These are phyloP conservation scores for Blastobotrys aristatus DNA, from an alignment of 1,139 yeast species.

Conservation along the genomic window DNA sequence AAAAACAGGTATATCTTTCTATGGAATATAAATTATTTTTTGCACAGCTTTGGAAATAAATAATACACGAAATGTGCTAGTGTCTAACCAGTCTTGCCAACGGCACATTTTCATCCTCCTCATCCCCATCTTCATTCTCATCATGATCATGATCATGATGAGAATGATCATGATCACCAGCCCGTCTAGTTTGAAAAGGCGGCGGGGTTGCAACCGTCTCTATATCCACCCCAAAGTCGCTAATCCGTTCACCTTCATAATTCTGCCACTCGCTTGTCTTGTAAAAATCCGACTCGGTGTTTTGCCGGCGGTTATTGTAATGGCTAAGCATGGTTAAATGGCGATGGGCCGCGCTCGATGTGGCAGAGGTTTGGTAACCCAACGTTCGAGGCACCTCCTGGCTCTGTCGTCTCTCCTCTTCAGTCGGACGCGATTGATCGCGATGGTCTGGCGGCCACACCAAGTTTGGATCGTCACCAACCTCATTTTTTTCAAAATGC, in stretches of 20 bases:
- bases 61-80: background rate
- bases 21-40: background rate
- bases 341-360: background rate
- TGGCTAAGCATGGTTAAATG: background rate
- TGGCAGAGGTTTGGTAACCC: conserved; percentile 6
- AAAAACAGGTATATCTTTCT: conserved; percentile 5
- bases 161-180: no score
- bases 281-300: conserved; percentile 32
- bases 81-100: conserved; percentile 14
- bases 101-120: conserved; percentile 20
- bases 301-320: conserved; percentile 4
- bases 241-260: conserved; percentile 72
- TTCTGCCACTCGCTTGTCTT: conserved; percentile 61
- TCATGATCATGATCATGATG: background rate
- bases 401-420: background rate
- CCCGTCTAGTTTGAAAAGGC: background rate
- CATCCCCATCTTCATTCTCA: background rate
- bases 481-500: conserved; percentile 50
- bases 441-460: conserved; percentile 87
- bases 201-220: conserved; percentile 35
- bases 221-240: conserved; percentile 83
- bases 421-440: conserved; percentile 36
- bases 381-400: conserved; percentile 1
- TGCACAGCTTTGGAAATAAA: background rate
- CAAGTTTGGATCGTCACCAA: conserved; percentile 44